A percentile compares a stretch with the other conserved stretches of the same genome.
These are phyloP conservation scores for Petunia axillaris DNA, from an alignment of 257 asterid genomes.

Conservation along the genomic window DNA sequence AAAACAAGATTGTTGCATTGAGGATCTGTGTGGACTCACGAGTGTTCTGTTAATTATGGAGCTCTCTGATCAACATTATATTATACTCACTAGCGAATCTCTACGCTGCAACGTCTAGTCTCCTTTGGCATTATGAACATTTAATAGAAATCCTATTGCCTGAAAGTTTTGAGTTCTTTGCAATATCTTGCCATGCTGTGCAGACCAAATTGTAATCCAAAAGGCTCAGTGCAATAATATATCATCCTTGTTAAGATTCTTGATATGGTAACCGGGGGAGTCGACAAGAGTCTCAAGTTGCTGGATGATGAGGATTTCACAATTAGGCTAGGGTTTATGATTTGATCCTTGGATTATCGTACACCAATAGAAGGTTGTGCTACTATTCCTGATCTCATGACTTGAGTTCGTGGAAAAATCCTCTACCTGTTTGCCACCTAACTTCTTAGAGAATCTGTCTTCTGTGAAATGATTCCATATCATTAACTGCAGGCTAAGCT, in stretches of 20 bases:
- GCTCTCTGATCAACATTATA: background rate
- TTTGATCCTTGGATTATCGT: background rate
- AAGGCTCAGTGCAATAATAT: background rate
- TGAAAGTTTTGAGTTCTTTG: background rate
- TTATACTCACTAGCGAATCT: background rate
- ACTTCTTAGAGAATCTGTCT: constrained; percentile 9
- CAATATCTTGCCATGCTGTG: background rate
- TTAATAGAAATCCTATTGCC: background rate
- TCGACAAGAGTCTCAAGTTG: constrained; percentile 9
- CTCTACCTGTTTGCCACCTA: background rate
- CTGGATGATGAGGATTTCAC: background rate
- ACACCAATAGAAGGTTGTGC: background rate
- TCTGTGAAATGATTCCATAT: constrained; percentile 3
- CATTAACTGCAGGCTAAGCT: background rate
- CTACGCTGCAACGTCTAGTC: background rate
- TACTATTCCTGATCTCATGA: background rate
- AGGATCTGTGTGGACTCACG: background rate
- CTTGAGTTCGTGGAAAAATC: background rate
- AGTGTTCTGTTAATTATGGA: background rate
- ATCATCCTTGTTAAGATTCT: background rate
- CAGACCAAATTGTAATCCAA: background rate
- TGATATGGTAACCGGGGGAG: background rate
- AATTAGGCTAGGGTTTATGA: background rate
- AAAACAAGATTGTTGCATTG: background rate
- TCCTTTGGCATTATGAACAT: background rate